Conservation (phyloP, 345 rosid genomes). For the Brassica napus region Da-Ae NC_063447.1:33603501-33604000, state of each 20-base stretch:
- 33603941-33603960: slow-evolving; percentile 58
- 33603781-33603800: slow-evolving; percentile 18
- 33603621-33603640: neutral
- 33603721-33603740: slow-evolving; percentile 27
- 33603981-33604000: slow-evolving; percentile 59
- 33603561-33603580: neutral
- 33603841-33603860: slow-evolving; percentile 19
- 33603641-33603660: neutral
- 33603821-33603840: slow-evolving; percentile 8
- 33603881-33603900: slow-evolving; percentile 42
- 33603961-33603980: slow-evolving; percentile 50
- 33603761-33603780: slow-evolving; percentile 28
- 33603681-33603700: slow-evolving; percentile 4
- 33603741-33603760: neutral
- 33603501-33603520: neutral
- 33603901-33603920: slow-evolving; percentile 40
- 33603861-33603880: slow-evolving; percentile 28
- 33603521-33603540: neutral
- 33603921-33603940: slow-evolving; percentile 65
- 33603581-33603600: neutral
- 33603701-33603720: neutral
- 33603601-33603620: neutral
- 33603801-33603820: slow-evolving; percentile 28
- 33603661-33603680: neutral
- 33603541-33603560: neutral